Evolutionary conservation across 2,329 filamentous ascomycete genomes (phyloP).

Genomic region (Stromatinia cepivora): DNA sequence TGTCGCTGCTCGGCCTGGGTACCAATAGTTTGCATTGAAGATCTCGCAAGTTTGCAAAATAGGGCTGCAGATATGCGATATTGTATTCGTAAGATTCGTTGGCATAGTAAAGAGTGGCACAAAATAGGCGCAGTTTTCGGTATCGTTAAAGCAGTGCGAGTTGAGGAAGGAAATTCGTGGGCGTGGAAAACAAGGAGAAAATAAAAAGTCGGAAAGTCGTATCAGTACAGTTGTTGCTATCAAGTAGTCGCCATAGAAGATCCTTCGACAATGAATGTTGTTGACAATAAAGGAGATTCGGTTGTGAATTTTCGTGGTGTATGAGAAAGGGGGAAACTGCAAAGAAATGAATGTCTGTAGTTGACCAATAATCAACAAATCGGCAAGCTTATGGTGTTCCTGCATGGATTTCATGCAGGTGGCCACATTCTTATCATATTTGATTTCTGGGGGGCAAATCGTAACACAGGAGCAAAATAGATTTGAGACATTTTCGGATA

Average conservation of each 20-base stretch:
- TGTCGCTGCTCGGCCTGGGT: neutral
- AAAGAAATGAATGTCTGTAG: neutral
- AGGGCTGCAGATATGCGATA: neutral
- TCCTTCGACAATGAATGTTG: neutral
- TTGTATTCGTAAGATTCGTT: neutral
- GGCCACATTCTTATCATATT: conserved; percentile 14
- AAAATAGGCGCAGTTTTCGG: neutral
- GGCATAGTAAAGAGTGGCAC: neutral
- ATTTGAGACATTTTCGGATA: conserved; percentile 20
- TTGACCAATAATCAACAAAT: conserved; percentile 18
- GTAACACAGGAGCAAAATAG: neutral
- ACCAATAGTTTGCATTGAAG: neutral
- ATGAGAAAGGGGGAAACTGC: conserved; percentile 1
- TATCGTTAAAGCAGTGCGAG: conserved; percentile 1
- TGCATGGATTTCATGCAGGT: conserved; percentile 22
- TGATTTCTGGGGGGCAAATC: neutral
- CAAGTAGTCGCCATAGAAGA: neutral
- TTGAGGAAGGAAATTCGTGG: conserved; percentile 14
- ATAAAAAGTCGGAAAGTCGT: neutral
- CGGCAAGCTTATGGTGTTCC: conserved; percentile 17
- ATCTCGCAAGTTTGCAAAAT: neutral
- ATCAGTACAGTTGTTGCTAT: neutral
- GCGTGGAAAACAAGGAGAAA: neutral
- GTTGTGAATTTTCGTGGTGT: neutral
- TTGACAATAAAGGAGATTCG: neutral